Evolutionary conservation across 345 rosid genomes (phyloP), one percentile per base, ranked within the genome.

Genomic region (Citrus cavaleriei): DNA sequence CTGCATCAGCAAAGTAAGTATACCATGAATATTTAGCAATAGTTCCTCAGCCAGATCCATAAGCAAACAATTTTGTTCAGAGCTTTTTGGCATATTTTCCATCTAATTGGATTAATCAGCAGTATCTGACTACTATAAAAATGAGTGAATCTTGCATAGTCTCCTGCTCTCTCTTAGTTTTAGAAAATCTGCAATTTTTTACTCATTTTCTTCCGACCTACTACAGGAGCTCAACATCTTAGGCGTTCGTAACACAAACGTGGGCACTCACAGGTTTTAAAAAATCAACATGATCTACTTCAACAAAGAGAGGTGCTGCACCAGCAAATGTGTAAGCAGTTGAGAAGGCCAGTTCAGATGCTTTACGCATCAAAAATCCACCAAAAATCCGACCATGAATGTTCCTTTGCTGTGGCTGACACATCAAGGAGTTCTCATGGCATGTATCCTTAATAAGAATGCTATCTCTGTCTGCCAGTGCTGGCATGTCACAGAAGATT

Each of bases 271-370:
- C 97, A 68, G 97, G 98, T 81, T 81, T 89, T 49, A 92, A 83
- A 86, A 95, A 95, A 86, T 95, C 98, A 21, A 93, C 97, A 54
- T 89, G 97, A 72, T 95, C 97, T 81, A 95, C 94, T 89, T 95
- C 98, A 40, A 89, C 32, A 85, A 93, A 93, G 65, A 83, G 84
- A 12, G 98, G 98, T 8, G 93, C 90, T 3, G 78, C 89, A 65
- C 98, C 98, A 76, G 98, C 93, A 35, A 95, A 93, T 78, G 95
- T 86, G 80, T 93, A 95, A 79, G 98, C 88, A 73, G 84, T 95
- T 27, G 98, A 84, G 79, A 93, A 93, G 68, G 98, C 94, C 86
- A 93, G 79, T 72, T 92, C 97, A 82, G 89, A 93, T 32, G 98
- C 98, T 76, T 88, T 92, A 54, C 89, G 93, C 97, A 93, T 95